Evolutionary conservation across 1,284 basidiomycete species (phyloP).

Genomic region (Ustilago sp.): DNA sequence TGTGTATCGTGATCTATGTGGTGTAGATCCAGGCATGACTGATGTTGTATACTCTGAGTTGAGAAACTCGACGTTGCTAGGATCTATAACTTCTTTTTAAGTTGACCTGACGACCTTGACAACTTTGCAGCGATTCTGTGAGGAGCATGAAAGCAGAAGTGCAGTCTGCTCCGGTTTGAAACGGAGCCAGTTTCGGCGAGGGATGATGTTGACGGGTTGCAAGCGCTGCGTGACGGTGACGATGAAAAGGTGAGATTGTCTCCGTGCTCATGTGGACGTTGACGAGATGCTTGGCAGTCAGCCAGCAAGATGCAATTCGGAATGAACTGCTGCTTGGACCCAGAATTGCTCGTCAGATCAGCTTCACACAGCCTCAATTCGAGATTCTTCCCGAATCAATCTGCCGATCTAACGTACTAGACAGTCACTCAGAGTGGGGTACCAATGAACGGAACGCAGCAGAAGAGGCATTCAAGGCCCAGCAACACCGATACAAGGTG

Average conservation of each 20-base stretch:
- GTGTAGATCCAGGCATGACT: slow-evolving; percentile 18
- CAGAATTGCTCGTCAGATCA: slow-evolving; percentile 8
- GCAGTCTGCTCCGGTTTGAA: neutral
- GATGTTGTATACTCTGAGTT: no score
- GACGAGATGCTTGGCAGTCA: slow-evolving; percentile 5
- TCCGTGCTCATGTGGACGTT: neutral
- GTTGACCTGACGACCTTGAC: no score
- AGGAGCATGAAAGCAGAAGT: neutral
- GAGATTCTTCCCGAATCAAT: neutral
- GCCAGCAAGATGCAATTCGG: neutral
- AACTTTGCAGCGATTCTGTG: no score
- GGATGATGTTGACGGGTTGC: neutral
- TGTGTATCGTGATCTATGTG: slow-evolving; percentile 26
- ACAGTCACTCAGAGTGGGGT: neutral
- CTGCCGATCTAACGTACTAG: slow-evolving; percentile 5
- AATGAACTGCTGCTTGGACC: slow-evolving; percentile 19
- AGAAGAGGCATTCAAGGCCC: no score
- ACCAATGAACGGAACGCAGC: no score
- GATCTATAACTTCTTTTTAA: no score
- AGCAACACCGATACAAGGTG: no score
- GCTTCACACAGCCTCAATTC: slow-evolving; percentile 8
- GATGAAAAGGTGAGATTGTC: neutral
- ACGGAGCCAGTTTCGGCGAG: neutral
- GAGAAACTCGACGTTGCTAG: neutral
- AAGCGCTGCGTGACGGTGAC: neutral